Conservation (phyloP, 768 basidiomycete species). For the Brasilioporus rufonigricans region DNA sequence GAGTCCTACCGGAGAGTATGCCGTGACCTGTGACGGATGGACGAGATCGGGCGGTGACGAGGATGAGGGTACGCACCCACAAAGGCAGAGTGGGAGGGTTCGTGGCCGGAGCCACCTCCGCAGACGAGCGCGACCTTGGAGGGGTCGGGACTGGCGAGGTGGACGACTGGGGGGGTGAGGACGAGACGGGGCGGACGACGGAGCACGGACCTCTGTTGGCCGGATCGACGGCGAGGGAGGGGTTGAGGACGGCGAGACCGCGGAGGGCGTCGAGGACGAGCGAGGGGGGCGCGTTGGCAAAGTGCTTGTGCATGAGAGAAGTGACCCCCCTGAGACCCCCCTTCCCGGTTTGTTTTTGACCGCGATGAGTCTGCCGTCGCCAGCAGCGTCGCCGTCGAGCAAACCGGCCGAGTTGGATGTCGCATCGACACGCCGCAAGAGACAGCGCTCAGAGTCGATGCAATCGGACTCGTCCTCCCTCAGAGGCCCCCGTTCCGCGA, state of each 20-base stretch:
- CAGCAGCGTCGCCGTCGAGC: constrained; percentile 42
- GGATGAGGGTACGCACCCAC: constrained; percentile 56
- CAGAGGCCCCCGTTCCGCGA: constrained; percentile 75
- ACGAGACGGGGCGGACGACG: background rate
- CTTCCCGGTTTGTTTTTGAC: constrained; percentile 6
- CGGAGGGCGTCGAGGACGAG: constrained; percentile 78
- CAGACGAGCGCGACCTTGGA: constrained; percentile 75
- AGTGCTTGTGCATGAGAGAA: constrained; percentile 55
- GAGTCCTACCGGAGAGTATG: constrained; percentile 61
- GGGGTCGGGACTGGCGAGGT: constrained; percentile 52
- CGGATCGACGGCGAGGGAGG: constrained; percentile 66
- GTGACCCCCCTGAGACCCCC: constrained; percentile 4
- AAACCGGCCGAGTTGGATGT: constrained; percentile 38
- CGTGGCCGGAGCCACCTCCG: constrained; percentile 88
- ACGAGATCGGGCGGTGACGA: background rate
- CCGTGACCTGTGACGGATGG: constrained; percentile 54
- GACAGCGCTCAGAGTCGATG: constrained; percentile 75
- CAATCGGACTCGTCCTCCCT: constrained; percentile 71
- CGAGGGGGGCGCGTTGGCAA: constrained; percentile 65
- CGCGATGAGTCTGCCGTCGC: constrained; percentile 44
- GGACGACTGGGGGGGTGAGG: constrained; percentile 48
- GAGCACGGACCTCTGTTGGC: constrained; percentile 53
- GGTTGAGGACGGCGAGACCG: constrained; percentile 71
- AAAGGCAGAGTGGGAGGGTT: constrained; percentile 86
- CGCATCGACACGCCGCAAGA: constrained; percentile 46